phyloP scores from a whole-genome alignment of 306 rosid species.

The Notholithocarpus densiflorus region DNA sequence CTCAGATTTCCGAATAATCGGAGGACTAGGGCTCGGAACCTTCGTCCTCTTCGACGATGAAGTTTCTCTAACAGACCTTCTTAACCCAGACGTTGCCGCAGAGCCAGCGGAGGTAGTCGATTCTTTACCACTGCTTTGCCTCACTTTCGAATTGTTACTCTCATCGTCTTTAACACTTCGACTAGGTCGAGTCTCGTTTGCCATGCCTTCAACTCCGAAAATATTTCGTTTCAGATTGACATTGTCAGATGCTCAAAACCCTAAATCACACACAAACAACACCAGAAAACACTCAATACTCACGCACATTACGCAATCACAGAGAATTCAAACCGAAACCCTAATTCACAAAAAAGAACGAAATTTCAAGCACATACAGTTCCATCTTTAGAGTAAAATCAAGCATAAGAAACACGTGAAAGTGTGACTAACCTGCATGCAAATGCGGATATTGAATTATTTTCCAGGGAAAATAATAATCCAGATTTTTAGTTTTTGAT shows the following conservation, averaged over 20 bases:
- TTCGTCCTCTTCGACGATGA: constrained; percentile 30
- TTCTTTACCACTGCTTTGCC: constrained; percentile 31
- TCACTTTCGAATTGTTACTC: constrained; percentile 28
- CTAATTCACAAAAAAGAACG: constrained; percentile 6
- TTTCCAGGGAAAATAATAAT: not conserved
- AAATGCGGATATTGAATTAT: not conserved
- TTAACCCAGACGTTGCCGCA: constrained; percentile 37
- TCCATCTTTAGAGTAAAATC: not conserved
- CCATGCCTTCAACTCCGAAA: constrained; percentile 42
- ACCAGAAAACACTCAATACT: not conserved
- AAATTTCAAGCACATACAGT: not conserved
- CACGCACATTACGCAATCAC: not conserved
- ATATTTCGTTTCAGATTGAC: too few relatives aligned
- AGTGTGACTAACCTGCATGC: not conserved
- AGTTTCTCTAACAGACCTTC: constrained; percentile 54
- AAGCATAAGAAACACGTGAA: not conserved
- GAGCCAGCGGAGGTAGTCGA: constrained; percentile 24
- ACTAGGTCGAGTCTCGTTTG: constrained; percentile 45
- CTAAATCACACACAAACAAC: not conserved
- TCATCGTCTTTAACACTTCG: constrained; percentile 41
- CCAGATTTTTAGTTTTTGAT: too few relatives aligned
- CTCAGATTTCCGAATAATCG: constrained; percentile 41
- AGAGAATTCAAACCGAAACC: constrained; percentile 11
- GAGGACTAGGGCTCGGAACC: constrained; percentile 26
- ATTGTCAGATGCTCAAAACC: not conserved